Evolutionary conservation across 2,329 filamentous ascomycete genomes (phyloP).

Genomic region (Pseudogymnoascus pannorum): DNA sequence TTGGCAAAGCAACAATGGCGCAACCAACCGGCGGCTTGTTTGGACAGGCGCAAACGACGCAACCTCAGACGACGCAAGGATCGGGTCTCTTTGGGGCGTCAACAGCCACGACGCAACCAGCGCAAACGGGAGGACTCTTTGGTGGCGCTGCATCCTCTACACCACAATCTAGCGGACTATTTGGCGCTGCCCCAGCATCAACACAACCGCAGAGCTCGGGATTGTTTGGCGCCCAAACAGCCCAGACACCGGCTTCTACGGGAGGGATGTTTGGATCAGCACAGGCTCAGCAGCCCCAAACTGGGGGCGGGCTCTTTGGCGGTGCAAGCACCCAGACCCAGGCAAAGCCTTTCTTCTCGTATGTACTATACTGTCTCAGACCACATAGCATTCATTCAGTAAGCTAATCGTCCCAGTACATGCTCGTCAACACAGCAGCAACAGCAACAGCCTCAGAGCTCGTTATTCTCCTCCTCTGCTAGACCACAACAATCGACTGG

Average conservation of each 20-base stretch:
- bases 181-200: slow-evolving; percentile 19
- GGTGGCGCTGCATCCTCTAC: slow-evolving; percentile 25
- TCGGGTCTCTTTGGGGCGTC: slow-evolving; percentile 28
- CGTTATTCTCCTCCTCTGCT: slow-evolving; percentile 30
- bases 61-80: slow-evolving; percentile 5
- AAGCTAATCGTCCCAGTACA: slow-evolving; percentile 17
- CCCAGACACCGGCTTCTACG: slow-evolving; percentile 22
- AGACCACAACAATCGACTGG: slow-evolving; percentile 14
- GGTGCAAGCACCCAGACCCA: slow-evolving; percentile 18
- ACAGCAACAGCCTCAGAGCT: slow-evolving; percentile 18
- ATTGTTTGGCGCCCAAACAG: slow-evolving; percentile 26
- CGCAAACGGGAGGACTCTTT: slow-evolving; percentile 26
- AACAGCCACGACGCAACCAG: slow-evolving; percentile 19
- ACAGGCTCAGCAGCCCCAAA: slow-evolving; percentile 9
- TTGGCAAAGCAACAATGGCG: slow-evolving; percentile 25
- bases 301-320: slow-evolving; percentile 19
- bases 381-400: slow-evolving; percentile 12
- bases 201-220: slow-evolving; percentile 20
- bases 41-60: slow-evolving; percentile 4
- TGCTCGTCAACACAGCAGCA: slow-evolving; percentile 22
- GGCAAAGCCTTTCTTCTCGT: slow-evolving; percentile 29
- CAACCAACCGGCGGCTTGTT: slow-evolving; percentile 17
- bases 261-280: slow-evolving; percentile 29
- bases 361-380: slow-evolving; percentile 14
- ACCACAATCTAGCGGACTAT: slow-evolving; percentile 22